These are phyloP conservation scores for Margaritispora aquatica DNA, from an alignment of 495 filamentous ascomycete genomes.

Conservation along the genomic window DNA sequence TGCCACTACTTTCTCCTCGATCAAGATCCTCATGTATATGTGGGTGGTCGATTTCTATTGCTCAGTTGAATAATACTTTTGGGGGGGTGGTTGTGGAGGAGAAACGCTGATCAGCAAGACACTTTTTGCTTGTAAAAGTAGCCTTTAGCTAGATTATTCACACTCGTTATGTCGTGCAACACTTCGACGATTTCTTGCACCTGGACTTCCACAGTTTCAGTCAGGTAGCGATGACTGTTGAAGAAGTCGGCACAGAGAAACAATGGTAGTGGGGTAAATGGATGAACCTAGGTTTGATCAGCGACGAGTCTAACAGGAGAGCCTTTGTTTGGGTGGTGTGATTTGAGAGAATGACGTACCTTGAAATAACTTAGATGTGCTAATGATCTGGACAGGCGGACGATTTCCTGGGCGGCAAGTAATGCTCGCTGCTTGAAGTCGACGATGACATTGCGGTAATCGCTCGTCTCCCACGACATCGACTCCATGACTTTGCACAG, in stretches of 20 bases:
- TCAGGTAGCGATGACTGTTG: neutral
- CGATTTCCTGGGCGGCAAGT: conserved; percentile 1
- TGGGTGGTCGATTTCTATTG: too few relatives aligned
- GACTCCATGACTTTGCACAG: neutral
- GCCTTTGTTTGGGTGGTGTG: neutral
- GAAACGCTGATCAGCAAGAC: neutral
- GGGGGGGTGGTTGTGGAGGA: too few relatives aligned
- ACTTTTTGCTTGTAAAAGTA: neutral
- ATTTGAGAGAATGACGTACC: neutral
- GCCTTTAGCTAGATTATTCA: neutral
- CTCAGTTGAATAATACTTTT: too few relatives aligned
- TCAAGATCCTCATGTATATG: too few relatives aligned
- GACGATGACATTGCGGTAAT: neutral
- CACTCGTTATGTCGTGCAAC: neutral
- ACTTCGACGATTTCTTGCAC: neutral
- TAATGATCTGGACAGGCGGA: neutral
- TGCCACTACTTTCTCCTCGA: too few relatives aligned
- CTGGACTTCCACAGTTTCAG: neutral
- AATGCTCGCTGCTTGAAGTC: neutral
- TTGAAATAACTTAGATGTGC: neutral
- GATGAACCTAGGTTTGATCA: neutral
- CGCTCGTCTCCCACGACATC: neutral
- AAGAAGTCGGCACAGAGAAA: conserved; percentile 1
- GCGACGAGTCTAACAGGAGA: too few relatives aligned
- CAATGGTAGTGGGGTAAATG: neutral